These are phyloP conservation scores for Mycena floridula DNA, from an alignment of 768 basidiomycete species.

Conservation along the genomic window DNA sequence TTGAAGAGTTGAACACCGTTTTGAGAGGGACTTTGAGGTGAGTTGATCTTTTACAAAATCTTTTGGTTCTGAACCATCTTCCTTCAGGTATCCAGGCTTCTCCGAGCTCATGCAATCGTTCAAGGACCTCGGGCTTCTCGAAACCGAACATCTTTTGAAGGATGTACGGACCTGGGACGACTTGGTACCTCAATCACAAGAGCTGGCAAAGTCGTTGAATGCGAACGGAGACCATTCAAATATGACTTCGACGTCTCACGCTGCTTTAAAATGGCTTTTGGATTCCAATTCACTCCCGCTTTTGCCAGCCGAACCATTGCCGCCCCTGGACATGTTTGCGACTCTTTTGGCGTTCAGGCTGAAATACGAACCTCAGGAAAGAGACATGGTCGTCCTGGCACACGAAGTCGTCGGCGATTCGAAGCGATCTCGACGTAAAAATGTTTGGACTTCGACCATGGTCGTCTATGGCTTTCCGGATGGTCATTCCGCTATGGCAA, in stretches of 20 bases:
- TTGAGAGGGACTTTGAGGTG: constrained; percentile 83
- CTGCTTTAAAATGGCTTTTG: constrained; percentile 47
- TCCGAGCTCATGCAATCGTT: constrained; percentile 68
- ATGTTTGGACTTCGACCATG: constrained; percentile 63
- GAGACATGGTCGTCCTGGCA: constrained; percentile 81
- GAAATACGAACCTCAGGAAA: constrained; percentile 61
- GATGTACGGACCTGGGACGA: constrained; percentile 32
- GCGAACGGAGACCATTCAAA: constrained; percentile 39
- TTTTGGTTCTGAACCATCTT: background rate
- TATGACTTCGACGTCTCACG: background rate
- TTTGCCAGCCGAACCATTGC: constrained; percentile 32
- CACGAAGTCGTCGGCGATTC: constrained; percentile 61
- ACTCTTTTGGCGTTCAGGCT: constrained; percentile 65
- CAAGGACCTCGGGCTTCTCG: constrained; percentile 62
- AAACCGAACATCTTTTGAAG: constrained; percentile 27
- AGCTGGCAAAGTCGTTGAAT: constrained; percentile 5
- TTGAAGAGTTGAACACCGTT: constrained; percentile 49
- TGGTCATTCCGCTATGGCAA: constrained; percentile 77
- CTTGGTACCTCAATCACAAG: constrained; percentile 23
- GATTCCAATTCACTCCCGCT: constrained; percentile 23
- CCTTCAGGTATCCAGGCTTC: constrained; percentile 77
- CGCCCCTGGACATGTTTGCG: constrained; percentile 74
- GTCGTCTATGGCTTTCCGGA: constrained; percentile 53
- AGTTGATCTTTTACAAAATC: constrained; percentile 5
- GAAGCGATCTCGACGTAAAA: constrained; percentile 20